These are phyloP conservation scores for Lepiota venenata DNA, from an alignment of 768 basidiomycete genomes.

Conservation along the genomic window DNA sequence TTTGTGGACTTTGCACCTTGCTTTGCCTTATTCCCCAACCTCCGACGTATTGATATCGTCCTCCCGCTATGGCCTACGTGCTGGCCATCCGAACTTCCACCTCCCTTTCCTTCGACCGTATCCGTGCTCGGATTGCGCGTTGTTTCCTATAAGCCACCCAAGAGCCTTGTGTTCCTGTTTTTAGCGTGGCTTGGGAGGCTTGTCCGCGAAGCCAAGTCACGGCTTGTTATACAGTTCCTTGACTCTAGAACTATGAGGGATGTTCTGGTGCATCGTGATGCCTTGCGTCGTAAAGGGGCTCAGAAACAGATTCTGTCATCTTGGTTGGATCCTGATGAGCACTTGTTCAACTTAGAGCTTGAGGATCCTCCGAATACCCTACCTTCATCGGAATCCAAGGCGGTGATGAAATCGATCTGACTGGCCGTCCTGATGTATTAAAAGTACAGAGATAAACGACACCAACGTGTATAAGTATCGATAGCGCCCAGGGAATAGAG, in stretches of 20 bases:
- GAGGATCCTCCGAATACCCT: too few relatives aligned
- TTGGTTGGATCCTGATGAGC: constrained; percentile 5
- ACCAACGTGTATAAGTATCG: too few relatives aligned
- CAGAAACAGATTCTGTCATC: background rate
- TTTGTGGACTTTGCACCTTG: background rate
- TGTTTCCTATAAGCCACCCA: background rate
- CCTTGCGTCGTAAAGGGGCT: background rate
- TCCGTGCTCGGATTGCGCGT: background rate
- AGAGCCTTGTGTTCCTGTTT: background rate
- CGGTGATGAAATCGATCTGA: too few relatives aligned
- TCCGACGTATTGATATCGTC: constrained; percentile 2
- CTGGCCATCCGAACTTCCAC: background rate
- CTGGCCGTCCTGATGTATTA: too few relatives aligned
- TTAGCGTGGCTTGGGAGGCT: background rate
- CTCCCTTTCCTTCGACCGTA: background rate
- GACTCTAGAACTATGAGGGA: background rate
- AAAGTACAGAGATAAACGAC: too few relatives aligned
- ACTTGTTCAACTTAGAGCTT: background rate
- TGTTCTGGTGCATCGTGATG: background rate
- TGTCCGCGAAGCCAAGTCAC: background rate
- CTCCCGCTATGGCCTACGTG: background rate
- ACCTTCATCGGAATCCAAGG: too few relatives aligned
- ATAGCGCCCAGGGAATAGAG: too few relatives aligned
- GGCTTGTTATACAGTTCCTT: background rate
- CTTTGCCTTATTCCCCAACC: background rate